A percentile compares a stretch with the other conserved stretches of the same genome.
Conservation (phyloP, 768 basidiomycete genomes). For the Phallus indusiatus region DNA sequence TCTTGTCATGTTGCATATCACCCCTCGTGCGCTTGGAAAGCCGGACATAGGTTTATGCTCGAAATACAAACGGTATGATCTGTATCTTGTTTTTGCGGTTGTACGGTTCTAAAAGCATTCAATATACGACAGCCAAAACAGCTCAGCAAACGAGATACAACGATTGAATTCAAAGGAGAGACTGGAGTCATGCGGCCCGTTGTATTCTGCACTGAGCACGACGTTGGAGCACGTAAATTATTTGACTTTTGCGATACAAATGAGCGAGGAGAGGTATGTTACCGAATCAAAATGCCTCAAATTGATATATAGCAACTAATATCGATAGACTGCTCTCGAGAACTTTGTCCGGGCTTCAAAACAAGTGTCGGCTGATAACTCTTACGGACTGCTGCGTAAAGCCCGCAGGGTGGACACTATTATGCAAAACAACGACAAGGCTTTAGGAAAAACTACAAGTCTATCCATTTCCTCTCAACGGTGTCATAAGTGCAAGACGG, state of each 20-base stretch:
- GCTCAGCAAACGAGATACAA: slow-evolving; percentile 60
- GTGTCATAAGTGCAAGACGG: slow-evolving; percentile 56
- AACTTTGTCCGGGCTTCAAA: slow-evolving; percentile 83
- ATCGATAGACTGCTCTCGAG: slow-evolving; percentile 73
- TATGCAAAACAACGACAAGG: slow-evolving; percentile 30
- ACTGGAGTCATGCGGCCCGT: slow-evolving; percentile 71
- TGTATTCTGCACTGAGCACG: slow-evolving; percentile 70
- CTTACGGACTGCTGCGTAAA: slow-evolving; percentile 83
- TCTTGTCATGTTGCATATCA: slow-evolving; percentile 81
- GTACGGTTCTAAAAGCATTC: slow-evolving; percentile 19
- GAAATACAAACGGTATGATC: slow-evolving; percentile 72
- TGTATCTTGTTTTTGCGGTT: slow-evolving; percentile 2
- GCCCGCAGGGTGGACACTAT: slow-evolving; percentile 75
- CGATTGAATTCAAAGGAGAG: slow-evolving; percentile 69
- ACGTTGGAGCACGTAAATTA: slow-evolving; percentile 39
- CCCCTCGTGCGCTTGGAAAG: slow-evolving; percentile 81
- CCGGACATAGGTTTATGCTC: slow-evolving; percentile 82
- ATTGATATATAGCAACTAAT: background rate
- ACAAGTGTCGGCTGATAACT: slow-evolving; percentile 56
- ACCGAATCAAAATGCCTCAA: background rate
- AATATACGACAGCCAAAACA: slow-evolving; percentile 41
- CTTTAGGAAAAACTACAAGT: background rate
- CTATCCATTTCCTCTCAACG: slow-evolving; percentile 22
- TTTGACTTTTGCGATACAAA: slow-evolving; percentile 83
- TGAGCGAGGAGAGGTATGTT: slow-evolving; percentile 63